Conservation (phyloP, 257 asterid species). For the Solanum chiquidenum region DNA sequence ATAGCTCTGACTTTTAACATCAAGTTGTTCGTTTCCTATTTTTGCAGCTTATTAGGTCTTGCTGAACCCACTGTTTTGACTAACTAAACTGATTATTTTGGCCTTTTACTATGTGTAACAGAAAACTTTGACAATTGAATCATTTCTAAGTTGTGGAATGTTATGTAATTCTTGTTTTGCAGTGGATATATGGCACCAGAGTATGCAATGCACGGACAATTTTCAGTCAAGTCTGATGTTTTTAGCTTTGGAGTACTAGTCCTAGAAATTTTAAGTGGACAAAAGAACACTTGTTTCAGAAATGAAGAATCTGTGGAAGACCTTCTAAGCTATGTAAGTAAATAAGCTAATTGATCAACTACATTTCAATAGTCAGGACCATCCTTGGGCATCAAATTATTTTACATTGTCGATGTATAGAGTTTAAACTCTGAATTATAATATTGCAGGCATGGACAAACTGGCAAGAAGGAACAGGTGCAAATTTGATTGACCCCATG, state of each 20-base stretch:
- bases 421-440: too few species aligned
- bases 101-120: background rate
- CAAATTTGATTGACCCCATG: background rate
- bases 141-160: background rate
- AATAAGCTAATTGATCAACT: background rate
- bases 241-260: constrained; percentile 14
- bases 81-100: too few species aligned
- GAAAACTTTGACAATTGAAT: background rate
- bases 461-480: constrained; percentile 6
- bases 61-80: too few species aligned
- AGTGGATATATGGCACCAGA: constrained; percentile 22
- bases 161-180: background rate
- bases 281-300: background rate
- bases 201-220: background rate
- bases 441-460: constrained; percentile 14
- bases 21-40: too few species aligned
- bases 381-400: too few species aligned
- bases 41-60: too few species aligned
- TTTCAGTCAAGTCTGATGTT: constrained; percentile 10
- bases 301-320: background rate
- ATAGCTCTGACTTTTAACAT: too few species aligned
- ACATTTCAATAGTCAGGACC: background rate
- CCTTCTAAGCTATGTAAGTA: constrained; percentile 13
- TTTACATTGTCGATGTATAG: too few species aligned
- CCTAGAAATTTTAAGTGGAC: constrained; percentile 14